A percentile compares a stretch with the other conserved stretches of the same genome.
Conservation (phyloP, 2,329 filamentous ascomycete species). For the Calonectria leucothoes region DNA sequence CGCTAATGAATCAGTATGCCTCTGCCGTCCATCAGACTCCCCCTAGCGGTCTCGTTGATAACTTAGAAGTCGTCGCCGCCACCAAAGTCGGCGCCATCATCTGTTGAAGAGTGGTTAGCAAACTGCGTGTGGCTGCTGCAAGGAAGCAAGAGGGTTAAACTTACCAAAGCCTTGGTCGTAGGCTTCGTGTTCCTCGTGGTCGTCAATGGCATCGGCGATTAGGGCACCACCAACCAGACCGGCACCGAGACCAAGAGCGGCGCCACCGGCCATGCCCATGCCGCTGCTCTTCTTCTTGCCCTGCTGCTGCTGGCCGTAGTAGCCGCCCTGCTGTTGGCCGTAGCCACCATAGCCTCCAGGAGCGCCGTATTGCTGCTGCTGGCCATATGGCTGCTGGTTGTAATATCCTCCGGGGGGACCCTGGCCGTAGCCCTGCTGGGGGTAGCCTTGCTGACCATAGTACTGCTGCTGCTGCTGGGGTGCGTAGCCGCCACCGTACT, state of each 20-base stretch:
- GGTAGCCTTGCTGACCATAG: conserved; percentile 18
- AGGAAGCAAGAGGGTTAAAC: conserved; percentile 23
- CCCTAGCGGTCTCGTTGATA: no score
- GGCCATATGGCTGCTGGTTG: conserved; percentile 38
- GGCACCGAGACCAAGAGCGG: conserved; percentile 82
- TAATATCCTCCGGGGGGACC: conserved; percentile 43
- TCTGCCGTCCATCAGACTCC: neutral
- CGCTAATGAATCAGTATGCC: conserved; percentile 7
- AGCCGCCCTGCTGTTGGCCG: conserved; percentile 43
- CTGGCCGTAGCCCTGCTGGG: conserved; percentile 41
- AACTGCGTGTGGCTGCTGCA: neutral
- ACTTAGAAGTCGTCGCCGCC: conserved; percentile 36
- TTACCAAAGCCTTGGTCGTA: conserved; percentile 60
- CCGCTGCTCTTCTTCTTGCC: conserved; percentile 55
- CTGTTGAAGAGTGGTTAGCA: conserved; percentile 43
- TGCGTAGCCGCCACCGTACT: neutral
- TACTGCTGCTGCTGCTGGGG: conserved; percentile 43
- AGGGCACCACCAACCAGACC: conserved; percentile 84
- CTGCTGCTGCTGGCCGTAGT: conserved; percentile 49
- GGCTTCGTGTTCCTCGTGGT: conserved; percentile 66
- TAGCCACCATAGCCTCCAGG: conserved; percentile 39
- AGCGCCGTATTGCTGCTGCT: conserved; percentile 39
- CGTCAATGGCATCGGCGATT: conserved; percentile 74
- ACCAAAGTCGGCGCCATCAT: conserved; percentile 43
- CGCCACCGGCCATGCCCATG: conserved; percentile 78